Base-by-base conservation (phyloP, 176 grass and related monocot species). In the Cenchrus purpureus region DNA sequence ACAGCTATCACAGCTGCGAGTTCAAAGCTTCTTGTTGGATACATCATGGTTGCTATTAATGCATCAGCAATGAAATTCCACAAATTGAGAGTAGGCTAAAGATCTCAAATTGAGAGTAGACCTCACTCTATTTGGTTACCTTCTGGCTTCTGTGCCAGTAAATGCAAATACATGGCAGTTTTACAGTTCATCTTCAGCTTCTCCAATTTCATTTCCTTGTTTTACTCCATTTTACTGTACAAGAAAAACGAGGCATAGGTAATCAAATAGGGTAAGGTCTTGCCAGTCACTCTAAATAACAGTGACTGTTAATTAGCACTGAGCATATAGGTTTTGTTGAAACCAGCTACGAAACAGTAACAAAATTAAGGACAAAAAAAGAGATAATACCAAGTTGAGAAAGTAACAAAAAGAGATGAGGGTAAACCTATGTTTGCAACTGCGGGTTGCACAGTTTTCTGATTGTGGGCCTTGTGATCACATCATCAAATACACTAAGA, bases 351-450 rank as follows among this genome's bases (percentile, higher is more conserved):
- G 62, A 34, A 78, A 62, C 40, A 60, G 15, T 60, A 67, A 46
- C 15, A 7, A 48, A 34, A 52, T 7, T 54, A 51, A 20, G 40
- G 10, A 88, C 20, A 19, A 73, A 73, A 28, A 79, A 2, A 22
- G 51, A 76, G 45, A 55, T 57, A 55, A 34, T 71, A 55, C 22
- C 55, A 44, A 43, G 5, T 42, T 68, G 12, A 81, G 5, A 2
- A 76, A 75, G 60, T 50, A 68, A 9, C 44, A 67, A 20, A 62
- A 32, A 67, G 78, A 76, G 20, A 82, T 76, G 40, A 74, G 28
- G 52, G 13, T 14, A 50, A 82, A 65, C 52, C 31, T 32, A 25
- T 52, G 71, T 31, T 13, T 48, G 15, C 25, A 73, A 16, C 49
- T 74, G 71, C 25, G 0, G 49, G 6, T 54, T 74, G 48, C 49